phyloP scores from a whole-genome alignment of 192 early-diverging fungal species.

The Diversispora eburnea region DNA sequence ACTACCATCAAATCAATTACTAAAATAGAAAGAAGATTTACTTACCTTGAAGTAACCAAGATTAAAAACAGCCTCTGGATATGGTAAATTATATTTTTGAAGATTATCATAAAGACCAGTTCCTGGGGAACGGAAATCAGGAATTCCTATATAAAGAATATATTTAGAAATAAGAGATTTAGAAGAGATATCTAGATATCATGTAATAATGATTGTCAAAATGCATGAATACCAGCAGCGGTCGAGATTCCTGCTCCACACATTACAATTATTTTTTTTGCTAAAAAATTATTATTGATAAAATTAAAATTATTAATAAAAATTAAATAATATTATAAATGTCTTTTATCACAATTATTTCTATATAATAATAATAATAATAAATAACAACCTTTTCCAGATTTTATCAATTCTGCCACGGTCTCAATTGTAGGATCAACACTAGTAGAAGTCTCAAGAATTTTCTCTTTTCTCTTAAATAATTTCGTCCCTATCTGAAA shows the following conservation, averaged over 20 bases:
- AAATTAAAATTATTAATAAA: background rate
- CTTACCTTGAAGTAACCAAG: conserved; percentile 78
- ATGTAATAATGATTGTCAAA: background rate
- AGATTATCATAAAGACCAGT: conserved; percentile 94
- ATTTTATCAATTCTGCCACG: conserved; percentile 41
- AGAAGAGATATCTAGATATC: background rate
- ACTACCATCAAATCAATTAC: background rate
- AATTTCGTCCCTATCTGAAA: too few species aligned
- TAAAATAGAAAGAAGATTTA: background rate
- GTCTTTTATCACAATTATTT: background rate
- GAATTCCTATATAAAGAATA: conserved; percentile 57
- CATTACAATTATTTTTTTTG: conserved; percentile 78
- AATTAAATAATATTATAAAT: background rate
- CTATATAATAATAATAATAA: background rate
- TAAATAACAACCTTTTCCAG: conserved; percentile 36
- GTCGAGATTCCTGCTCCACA: conserved; percentile 91
- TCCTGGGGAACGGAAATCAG: conserved; percentile 89
- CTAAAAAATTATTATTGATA: conserved; percentile 26
- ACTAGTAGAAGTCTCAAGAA: too few species aligned
- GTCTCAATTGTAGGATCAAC: conserved; percentile 32
- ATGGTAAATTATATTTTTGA: conserved; percentile 82
- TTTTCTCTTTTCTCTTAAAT: too few species aligned
- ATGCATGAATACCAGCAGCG: conserved; percentile 42
- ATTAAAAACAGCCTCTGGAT: conserved; percentile 93
- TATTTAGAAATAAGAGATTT: background rate